These are phyloP conservation scores for Aspergillus sp. DNA, from an alignment of 2,329 filamentous ascomycete species.

Conservation along the genomic window DNA sequence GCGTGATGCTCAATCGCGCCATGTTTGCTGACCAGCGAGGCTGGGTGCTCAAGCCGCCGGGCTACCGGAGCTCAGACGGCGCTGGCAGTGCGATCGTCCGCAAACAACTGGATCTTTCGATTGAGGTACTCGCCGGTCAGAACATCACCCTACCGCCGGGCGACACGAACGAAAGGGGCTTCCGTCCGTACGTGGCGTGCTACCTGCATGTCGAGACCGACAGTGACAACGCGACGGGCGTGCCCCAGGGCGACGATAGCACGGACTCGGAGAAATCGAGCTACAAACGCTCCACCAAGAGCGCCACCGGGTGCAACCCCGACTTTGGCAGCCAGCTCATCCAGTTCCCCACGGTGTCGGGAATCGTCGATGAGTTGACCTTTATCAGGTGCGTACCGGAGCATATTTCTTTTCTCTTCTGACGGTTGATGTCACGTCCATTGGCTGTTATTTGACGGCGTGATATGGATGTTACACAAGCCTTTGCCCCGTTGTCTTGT, in stretches of 20 bases:
- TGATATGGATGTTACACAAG: not conserved
- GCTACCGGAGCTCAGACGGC: constrained; percentile 55
- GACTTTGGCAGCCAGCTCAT: constrained; percentile 62
- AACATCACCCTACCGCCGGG: constrained; percentile 65
- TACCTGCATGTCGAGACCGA: constrained; percentile 75
- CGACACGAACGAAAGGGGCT: constrained; percentile 54
- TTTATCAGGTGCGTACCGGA: constrained; percentile 64
- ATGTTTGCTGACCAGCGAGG: constrained; percentile 82
- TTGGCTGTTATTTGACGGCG: not conserved
- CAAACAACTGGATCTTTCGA: constrained; percentile 62
- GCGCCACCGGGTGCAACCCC: constrained; percentile 58
- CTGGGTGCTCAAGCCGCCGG: constrained; percentile 80
- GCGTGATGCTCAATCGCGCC: constrained; percentile 93
- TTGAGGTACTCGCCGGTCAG: constrained; percentile 75
- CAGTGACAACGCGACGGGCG: constrained; percentile 45
- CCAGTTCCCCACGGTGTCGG: constrained; percentile 54
- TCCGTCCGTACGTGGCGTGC: constrained; percentile 73
- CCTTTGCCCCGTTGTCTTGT: constrained; percentile 8
- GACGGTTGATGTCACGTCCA: not conserved
- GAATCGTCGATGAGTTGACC: constrained; percentile 66
- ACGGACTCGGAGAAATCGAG: constrained; percentile 40
- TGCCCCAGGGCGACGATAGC: constrained; percentile 47
- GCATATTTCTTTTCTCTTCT: not conserved
- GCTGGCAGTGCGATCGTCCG: constrained; percentile 40
- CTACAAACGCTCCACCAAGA: constrained; percentile 60